A percentile compares a stretch with the other conserved stretches of the same genome.
These are phyloP conservation scores for Podila epigama DNA, from an alignment of 192 early-diverging fungal genomes.

Conservation along the genomic window DNA sequence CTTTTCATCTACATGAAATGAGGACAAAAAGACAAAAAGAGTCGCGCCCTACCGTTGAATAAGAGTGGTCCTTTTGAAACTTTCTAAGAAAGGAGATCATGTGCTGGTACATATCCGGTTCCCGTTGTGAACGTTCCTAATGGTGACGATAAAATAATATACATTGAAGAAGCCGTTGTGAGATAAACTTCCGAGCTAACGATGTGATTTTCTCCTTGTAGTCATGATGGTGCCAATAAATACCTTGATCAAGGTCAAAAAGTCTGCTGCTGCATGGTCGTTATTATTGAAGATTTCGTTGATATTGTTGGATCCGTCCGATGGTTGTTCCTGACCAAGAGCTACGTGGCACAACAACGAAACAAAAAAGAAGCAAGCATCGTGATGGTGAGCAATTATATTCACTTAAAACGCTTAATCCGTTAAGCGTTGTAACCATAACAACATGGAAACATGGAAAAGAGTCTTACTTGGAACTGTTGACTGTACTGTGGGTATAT, in stretches of 20 bases:
- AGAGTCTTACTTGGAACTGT: not conserved
- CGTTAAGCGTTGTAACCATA: no score
- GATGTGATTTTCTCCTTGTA: not conserved
- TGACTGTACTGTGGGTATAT: slow-evolving; percentile 1
- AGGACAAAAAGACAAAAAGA: not conserved
- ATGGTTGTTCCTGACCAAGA: slow-evolving; percentile 10
- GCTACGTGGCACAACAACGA: not conserved
- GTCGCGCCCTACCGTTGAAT: slow-evolving; percentile 24
- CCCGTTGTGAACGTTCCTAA: slow-evolving; percentile 35
- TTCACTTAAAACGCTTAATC: no score
- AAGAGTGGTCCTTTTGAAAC: slow-evolving; percentile 46
- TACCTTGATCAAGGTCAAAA: slow-evolving; percentile 43
- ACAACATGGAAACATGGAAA: no score
- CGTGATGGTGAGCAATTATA: not conserved
- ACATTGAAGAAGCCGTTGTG: not conserved
- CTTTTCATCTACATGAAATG: not conserved
- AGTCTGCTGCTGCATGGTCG: slow-evolving; percentile 38
- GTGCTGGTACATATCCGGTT: slow-evolving; percentile 48
- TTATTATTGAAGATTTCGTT: slow-evolving; percentile 11
- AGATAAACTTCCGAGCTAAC: not conserved
- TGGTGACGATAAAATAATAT: not conserved
- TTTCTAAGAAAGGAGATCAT: slow-evolving; percentile 38
- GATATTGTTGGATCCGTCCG: not conserved
- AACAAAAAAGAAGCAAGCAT: not conserved
- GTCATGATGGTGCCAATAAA: not conserved